Conservation (phyloP, 441 rosid genomes). For the Melastoma candidum region DNA sequence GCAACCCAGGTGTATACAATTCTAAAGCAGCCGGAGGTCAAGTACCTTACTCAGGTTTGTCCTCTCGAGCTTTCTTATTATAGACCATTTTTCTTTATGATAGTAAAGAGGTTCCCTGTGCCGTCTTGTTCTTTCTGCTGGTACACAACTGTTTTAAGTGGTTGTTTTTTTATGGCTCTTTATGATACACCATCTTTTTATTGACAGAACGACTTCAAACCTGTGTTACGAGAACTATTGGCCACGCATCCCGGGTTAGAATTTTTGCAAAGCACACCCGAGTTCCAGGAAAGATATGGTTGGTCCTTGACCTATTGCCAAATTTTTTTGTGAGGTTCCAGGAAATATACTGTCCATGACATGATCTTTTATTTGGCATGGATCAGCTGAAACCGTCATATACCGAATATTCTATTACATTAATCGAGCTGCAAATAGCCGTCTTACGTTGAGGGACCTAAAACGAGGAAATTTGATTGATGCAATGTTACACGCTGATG, state of each 20-base stretch:
- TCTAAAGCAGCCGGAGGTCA: slow-evolving; percentile 71
- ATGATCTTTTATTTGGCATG: too few species aligned
- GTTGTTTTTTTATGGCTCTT: too few species aligned
- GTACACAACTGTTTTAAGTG: too few species aligned
- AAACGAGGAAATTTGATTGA: slow-evolving; percentile 79
- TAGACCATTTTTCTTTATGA: not conserved
- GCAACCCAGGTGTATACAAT: slow-evolving; percentile 73
- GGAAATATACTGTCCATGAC: too few species aligned
- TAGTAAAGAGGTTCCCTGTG: too few species aligned
- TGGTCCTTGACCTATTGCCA: not conserved
- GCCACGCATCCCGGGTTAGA: slow-evolving; percentile 21
- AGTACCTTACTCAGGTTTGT: slow-evolving; percentile 65
- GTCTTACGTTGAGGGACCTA: slow-evolving; percentile 76
- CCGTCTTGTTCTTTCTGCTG: too few species aligned
- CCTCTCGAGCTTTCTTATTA: slow-evolving; percentile 7
- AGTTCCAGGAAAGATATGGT: slow-evolving; percentile 23
- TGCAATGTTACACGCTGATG: slow-evolving; percentile 89
- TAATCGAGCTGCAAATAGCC: slow-evolving; percentile 87
- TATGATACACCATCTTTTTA: not conserved
- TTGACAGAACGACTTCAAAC: slow-evolving; percentile 17
- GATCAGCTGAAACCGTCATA: slow-evolving; percentile 93
- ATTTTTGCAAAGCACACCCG: slow-evolving; percentile 19
- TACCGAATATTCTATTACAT: slow-evolving; percentile 94
- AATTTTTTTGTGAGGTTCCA: too few species aligned
- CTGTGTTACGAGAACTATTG: slow-evolving; percentile 19